Conservation (phyloP, 371 early-diverging fungal genomes). For the Mortierella sp. region DNA sequence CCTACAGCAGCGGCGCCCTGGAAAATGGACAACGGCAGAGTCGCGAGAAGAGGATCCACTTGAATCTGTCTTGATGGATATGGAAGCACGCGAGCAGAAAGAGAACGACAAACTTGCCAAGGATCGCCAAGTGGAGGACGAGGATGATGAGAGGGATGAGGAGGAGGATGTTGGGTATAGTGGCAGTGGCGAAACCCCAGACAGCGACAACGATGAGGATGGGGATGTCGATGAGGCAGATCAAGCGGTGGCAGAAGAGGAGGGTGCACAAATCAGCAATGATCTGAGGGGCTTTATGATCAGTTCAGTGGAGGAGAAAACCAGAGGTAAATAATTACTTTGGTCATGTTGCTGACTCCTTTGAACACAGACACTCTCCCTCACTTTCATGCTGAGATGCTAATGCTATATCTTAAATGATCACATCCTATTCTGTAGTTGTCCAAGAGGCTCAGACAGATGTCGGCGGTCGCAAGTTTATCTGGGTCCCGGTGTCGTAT, state of each 20-base stretch:
- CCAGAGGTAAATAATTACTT: background rate
- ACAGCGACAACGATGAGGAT: background rate
- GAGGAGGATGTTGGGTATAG: background rate
- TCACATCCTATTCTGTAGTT: background rate
- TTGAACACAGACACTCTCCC: background rate
- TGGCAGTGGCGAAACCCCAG: background rate
- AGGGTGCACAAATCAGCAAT: background rate
- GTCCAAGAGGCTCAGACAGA: background rate
- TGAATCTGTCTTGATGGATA: background rate
- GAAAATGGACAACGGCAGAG: constrained; percentile 4
- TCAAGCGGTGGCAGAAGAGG: background rate
- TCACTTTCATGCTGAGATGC: background rate
- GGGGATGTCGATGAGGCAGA: background rate
- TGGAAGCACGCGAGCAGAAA: background rate
- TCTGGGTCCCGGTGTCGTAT: background rate
- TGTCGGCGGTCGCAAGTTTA: background rate
- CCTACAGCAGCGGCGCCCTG: background rate
- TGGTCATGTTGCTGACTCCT: background rate
- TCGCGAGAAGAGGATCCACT: background rate
- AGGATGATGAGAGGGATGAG: background rate
- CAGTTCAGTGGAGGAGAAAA: background rate
- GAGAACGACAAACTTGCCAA: background rate
- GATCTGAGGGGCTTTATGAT: background rate
- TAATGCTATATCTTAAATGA: background rate
- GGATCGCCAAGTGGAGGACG: background rate